phyloP scores from a whole-genome alignment of 2,329 filamentous ascomycete genomes.

The Aspergillus sp. region DNA sequence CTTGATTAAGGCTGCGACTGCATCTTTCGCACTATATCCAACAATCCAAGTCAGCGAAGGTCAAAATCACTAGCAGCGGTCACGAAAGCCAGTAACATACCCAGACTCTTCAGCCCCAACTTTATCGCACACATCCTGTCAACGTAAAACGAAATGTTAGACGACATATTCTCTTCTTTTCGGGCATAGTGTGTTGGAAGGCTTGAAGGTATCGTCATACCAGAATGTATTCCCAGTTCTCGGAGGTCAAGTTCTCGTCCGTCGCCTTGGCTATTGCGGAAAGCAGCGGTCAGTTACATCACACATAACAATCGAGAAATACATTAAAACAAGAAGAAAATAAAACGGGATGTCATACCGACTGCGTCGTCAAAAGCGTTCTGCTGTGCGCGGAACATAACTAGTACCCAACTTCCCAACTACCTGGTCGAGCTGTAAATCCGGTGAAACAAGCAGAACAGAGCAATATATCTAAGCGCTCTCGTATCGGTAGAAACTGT shows the following conservation, averaged over 20 bases:
- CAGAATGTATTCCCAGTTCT: constrained; percentile 74
- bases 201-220: constrained; percentile 35
- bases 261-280: constrained; percentile 70
- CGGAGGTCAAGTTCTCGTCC: constrained; percentile 92
- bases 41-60: constrained; percentile 14
- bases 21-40: constrained; percentile 67
- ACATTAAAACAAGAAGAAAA: constrained; percentile 14
- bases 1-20: constrained; percentile 86
- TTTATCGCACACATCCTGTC: constrained; percentile 61
- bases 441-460: neutral
- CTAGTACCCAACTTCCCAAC: neutral
- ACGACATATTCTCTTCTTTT: constrained; percentile 8
- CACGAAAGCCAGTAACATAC: constrained; percentile 26
- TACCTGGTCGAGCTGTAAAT: neutral
- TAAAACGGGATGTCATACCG: constrained; percentile 43
- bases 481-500: neutral
- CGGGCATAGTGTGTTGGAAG: neutral
- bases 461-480: neutral
- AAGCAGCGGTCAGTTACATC: constrained; percentile 25
- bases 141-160: constrained; percentile 16
- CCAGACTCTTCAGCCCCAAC: constrained; percentile 52
- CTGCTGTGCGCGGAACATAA: constrained; percentile 62
- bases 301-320: neutral
- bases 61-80: neutral
- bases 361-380: constrained; percentile 71